Evolutionary conservation across 495 filamentous ascomycete species (phyloP).

Genomic region (Cercophora newfieldiana): DNA sequence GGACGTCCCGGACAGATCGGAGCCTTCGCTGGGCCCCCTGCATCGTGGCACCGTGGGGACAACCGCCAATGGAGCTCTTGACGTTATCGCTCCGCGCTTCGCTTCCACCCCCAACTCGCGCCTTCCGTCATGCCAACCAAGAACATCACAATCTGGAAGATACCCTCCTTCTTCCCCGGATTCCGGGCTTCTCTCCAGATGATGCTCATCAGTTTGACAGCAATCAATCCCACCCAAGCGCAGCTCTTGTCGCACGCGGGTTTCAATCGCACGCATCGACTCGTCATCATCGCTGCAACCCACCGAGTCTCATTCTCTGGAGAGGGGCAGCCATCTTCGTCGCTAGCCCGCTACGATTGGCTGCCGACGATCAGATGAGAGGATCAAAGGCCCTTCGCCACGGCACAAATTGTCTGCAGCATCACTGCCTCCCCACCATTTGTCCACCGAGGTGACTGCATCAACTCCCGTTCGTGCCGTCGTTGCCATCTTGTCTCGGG

Average conservation of each 20-base stretch:
- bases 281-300: neutral
- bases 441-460: neutral
- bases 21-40: neutral
- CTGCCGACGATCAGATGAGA: neutral
- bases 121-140: constrained; percentile 3
- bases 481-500: neutral
- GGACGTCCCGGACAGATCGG: neutral
- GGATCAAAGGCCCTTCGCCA: neutral
- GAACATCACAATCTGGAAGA: neutral
- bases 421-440: neutral
- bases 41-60: neutral
- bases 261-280: constrained; percentile 5
- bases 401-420: neutral
- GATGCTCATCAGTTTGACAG: neutral
- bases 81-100: neutral
- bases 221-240: neutral
- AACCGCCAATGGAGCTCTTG: too few species aligned
- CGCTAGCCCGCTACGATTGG: neutral
- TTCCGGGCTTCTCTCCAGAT: neutral
- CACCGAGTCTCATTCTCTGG: neutral
- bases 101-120: neutral
- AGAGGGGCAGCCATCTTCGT: neutral
- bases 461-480: neutral
- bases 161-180: neutral
- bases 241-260: neutral